These are phyloP conservation scores for Mortierella sp. DNA, from an alignment of 371 early-diverging fungal genomes.

Conservation along the genomic window DNA sequence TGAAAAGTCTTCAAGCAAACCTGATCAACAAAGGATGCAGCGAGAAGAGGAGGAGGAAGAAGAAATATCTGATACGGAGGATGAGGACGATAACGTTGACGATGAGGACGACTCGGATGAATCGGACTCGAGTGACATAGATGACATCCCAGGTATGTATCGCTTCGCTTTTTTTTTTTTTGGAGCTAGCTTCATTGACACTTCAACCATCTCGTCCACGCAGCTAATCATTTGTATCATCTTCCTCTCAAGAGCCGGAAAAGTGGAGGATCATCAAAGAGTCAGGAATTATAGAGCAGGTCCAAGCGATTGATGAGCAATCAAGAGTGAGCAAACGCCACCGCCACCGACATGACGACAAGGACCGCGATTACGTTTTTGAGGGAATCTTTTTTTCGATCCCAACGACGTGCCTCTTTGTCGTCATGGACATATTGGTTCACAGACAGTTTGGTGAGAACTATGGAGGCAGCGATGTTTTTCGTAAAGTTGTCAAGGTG, in stretches of 20 bases:
- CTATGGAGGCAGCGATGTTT: conserved; percentile 57
- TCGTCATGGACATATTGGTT: conserved; percentile 68
- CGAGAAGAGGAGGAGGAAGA: conserved; percentile 14
- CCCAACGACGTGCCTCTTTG: conserved; percentile 65
- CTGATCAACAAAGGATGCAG: not conserved
- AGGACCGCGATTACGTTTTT: conserved; percentile 61
- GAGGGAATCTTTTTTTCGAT: conserved; percentile 67
- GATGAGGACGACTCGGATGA: conserved; percentile 14
- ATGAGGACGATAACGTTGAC: conserved; percentile 17
- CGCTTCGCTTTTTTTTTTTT: not conserved
- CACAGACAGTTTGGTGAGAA: conserved; percentile 68
- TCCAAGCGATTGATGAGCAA: conserved; percentile 28
- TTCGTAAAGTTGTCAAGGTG: conserved; percentile 56
- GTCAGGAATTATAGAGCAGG: conserved; percentile 62
- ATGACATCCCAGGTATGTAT: conserved; percentile 37
- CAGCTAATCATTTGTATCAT: not conserved
- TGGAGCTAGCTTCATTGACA: not conserved
- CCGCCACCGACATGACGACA: conserved; percentile 19
- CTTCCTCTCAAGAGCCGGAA: conserved; percentile 44
- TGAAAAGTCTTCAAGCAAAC: not conserved
- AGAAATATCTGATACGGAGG: conserved; percentile 13
- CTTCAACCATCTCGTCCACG: not conserved
- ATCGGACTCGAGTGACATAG: conserved; percentile 32
- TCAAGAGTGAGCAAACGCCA: not conserved
- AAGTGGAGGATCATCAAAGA: conserved; percentile 63